Base-by-base conservation (phyloP, 495 filamentous ascomycete genomes). In the Penicillium coprophilum region DNA sequence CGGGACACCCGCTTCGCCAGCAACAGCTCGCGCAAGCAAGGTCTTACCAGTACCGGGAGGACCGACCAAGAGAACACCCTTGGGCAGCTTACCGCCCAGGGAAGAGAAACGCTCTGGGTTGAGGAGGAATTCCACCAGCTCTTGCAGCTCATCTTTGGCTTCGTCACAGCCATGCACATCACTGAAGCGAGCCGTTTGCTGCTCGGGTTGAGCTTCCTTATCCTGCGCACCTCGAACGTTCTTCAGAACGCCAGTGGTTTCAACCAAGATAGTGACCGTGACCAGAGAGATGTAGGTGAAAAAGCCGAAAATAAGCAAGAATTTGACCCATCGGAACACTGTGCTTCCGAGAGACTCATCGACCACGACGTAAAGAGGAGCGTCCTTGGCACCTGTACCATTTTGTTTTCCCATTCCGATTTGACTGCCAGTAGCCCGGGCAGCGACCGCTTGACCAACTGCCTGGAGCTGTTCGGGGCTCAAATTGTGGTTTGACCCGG, bases 41-140 rank as follows among this genome's bases (percentile, higher is more conserved):
- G 94, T 98, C 73, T 98, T 98, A 74, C 94, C 94, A 49, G 94
- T 98, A 74, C 94, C 94, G 31, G 94, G 94, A 65, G 94, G 94
- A 8, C 94, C 94, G 66, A 96, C 90, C 40, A 98, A 82, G 41
- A 98, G 80, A 62, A 97, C 90, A 80, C 94, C 94, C 73, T 97
- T 98, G 40, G 94, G 94, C 13, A 98, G 80, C 69, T 96, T 97
- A 54, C 95, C 94, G 63, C 94, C 94, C 20, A 98, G 86, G 40
- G 85, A 88, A 30, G 85, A 92, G 75, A 96, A 98, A 53, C 86
- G 87, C 0, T 96, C 89, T 1, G 94, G 95, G 63, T 95, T 90
- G 68, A 91, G 87, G 57, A 98, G 70, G 65, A 98, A 98, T 60
- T 98, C 94, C 45, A 98, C 92, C 39, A 98, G 82, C 69, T 98